Base-by-base conservation (phyloP, 1,284 basidiomycete species). In the Trichosporon sp. region DNA sequence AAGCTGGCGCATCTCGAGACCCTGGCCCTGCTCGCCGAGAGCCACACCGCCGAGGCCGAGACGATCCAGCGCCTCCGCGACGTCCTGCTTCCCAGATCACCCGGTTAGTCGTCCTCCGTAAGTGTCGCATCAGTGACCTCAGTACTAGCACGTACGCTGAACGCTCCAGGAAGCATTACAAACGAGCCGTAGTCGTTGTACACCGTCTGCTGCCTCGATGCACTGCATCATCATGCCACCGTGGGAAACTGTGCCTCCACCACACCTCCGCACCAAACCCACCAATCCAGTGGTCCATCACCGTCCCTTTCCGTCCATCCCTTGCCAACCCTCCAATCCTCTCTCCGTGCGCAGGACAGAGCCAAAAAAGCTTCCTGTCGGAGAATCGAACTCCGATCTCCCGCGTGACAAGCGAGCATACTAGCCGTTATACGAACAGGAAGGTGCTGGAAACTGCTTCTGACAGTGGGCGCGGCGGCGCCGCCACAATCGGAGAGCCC, bases 311-410 rank as follows among this genome's bases (percentile, higher is more conserved):
- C 15, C 38, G 35, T 38, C 11, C 38, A 6, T 18, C 38, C 2
- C 4, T n/a, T 42, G 6, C 38, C 18, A 18, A 42, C 3, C 38
- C 11, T 18, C 18, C 18, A n/a, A 42, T 42, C n/a, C 34, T 34
- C 12, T 12, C 34, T 6, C 34, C 34, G 6, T 34, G 47, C 21
- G 6, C 44, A 47, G n/a, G n/a, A 51, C 18, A 51, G 47, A 18
- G 9, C 7, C 4, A n/a, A 51, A 51, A 51, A 51, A 51, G 47
- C 47, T 51, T 51, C 47, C 47, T 51, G 47, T 51, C 47, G 47
- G 47, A 51, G 47, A 51, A 51, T 51, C 47, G 47, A 51, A 51
- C 47, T 51, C 47, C 47, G 47, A 51, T 51, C 47, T 51, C 47
- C 47, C 47, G 47, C 47, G 47, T 51, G 47, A 51, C 47, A 51